These are phyloP conservation scores for Neurospora crassa DNA, from an alignment of 2,329 filamentous ascomycete species.

Conservation along the genomic window DNA sequence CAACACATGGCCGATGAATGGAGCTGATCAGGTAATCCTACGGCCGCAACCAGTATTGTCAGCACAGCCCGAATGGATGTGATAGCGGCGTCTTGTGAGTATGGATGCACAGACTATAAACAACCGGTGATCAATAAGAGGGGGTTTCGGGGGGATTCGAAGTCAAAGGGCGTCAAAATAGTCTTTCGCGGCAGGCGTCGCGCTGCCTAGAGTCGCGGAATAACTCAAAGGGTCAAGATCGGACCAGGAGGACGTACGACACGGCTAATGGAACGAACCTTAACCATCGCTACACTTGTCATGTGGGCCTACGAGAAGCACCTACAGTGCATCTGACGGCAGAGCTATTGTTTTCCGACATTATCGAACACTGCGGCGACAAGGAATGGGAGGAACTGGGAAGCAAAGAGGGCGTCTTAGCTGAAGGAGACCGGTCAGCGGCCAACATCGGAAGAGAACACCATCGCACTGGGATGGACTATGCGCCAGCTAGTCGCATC, in stretches of 20 bases:
- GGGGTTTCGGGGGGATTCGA: neutral
- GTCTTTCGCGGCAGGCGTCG: neutral
- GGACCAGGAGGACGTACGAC: neutral
- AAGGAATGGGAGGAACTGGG: neutral
- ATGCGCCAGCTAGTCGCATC: neutral
- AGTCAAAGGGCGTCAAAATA: neutral
- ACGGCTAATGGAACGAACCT: too few species aligned
- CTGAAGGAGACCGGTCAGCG: neutral
- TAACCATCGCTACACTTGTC: neutral
- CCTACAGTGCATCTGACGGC: neutral
- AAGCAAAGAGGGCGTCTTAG: neutral
- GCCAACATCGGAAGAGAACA: neutral
- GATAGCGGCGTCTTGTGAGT: neutral
- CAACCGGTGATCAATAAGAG: neutral
- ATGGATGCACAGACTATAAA: neutral
- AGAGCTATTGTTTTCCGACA: neutral
- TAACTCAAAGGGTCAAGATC: neutral
- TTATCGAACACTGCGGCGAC: neutral
- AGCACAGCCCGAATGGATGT: neutral
- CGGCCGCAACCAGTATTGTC: neutral
- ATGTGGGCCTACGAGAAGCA: neutral
- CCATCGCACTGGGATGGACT: neutral
- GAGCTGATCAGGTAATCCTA: neutral
- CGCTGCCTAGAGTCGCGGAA: neutral
- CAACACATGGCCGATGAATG: neutral